A percentile compares a stretch with the other conserved stretches of the same genome.
Conservation (phyloP, 140 eudicot genomes). For the Erigeron philadelphicus region DNA sequence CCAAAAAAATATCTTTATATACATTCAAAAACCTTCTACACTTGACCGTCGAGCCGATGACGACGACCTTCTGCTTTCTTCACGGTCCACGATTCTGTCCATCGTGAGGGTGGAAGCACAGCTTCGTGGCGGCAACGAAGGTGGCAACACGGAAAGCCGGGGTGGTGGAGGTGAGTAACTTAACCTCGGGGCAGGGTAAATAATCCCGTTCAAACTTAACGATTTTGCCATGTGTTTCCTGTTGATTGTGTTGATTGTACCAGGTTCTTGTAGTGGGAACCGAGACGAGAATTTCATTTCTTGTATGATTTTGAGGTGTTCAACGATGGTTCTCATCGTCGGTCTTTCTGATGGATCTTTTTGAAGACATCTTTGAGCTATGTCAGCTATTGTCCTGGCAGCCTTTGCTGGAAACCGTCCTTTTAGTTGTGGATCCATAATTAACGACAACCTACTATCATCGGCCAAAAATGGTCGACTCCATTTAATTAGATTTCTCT, state of each 20-base stretch:
- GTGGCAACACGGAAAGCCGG: constrained; percentile 35
- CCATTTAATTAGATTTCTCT: constrained; percentile 86
- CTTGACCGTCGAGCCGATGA: constrained; percentile 59
- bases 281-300: constrained; percentile 69
- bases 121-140: constrained; percentile 47
- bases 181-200: constrained; percentile 46
- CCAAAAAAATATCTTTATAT: constrained; percentile 29
- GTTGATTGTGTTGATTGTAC: constrained; percentile 25
- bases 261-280: constrained; percentile 90
- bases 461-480: constrained; percentile 79
- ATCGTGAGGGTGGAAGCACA: constrained; percentile 48
- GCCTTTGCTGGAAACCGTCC: constrained; percentile 80
- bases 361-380: constrained; percentile 88
- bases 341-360: constrained; percentile 91
- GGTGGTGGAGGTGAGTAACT: constrained; percentile 70
- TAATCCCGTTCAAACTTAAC: constrained; percentile 65
- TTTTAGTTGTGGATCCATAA: constrained; percentile 92
- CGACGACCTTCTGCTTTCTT: constrained; percentile 56
- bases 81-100: constrained; percentile 52
- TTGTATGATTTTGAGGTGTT: constrained; percentile 64
- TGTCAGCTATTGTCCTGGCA: constrained; percentile 76
- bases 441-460: constrained; percentile 70
- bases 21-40: constrained; percentile 84
- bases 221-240: constrained; percentile 71
- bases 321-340: constrained; percentile 81